phyloP scores from a whole-genome alignment of 352 stramenopile genomes.

The Globisporangium sylvaticum region DNA sequence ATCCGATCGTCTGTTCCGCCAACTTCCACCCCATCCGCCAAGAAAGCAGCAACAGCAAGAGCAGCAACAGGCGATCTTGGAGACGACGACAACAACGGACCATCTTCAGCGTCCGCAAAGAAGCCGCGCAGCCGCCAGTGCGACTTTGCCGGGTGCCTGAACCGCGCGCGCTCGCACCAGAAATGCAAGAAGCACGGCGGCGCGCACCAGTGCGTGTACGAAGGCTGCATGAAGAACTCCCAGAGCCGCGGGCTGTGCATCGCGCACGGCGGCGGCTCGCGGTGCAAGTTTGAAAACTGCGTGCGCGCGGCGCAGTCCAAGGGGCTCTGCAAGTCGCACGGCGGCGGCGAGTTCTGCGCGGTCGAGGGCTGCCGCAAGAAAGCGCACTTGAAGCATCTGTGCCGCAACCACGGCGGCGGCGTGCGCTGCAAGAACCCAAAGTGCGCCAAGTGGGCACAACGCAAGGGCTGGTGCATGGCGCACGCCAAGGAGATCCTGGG shows the following conservation, averaged over 20 bases:
- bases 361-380: slow-evolving; percentile 84
- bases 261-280: slow-evolving; percentile 74
- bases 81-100: slow-evolving; percentile 3
- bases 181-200: slow-evolving; percentile 89
- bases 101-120: slow-evolving; percentile 21
- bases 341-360: slow-evolving; percentile 75
- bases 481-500: slow-evolving; percentile 78
- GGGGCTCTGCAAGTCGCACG: slow-evolving; percentile 82
- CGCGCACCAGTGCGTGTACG: slow-evolving; percentile 80
- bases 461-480: slow-evolving; percentile 88
- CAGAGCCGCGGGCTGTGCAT: slow-evolving; percentile 85
- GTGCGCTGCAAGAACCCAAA: slow-evolving; percentile 78
- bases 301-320: slow-evolving; percentile 82
- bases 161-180: slow-evolving; percentile 78
- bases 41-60: background rate
- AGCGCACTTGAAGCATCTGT: slow-evolving; percentile 82
- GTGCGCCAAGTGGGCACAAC: slow-evolving; percentile 84
- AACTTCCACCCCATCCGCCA: background rate
- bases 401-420: slow-evolving; percentile 81
- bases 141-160: slow-evolving; percentile 67
- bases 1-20: background rate
- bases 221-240: slow-evolving; percentile 86
- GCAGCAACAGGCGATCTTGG: slow-evolving; percentile 13
- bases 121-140: slow-evolving; percentile 55
- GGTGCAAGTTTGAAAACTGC: slow-evolving; percentile 77